Base-by-base conservation (phyloP, 2,329 filamentous ascomycete species). In the Botrytis pseudocinerea region DNA sequence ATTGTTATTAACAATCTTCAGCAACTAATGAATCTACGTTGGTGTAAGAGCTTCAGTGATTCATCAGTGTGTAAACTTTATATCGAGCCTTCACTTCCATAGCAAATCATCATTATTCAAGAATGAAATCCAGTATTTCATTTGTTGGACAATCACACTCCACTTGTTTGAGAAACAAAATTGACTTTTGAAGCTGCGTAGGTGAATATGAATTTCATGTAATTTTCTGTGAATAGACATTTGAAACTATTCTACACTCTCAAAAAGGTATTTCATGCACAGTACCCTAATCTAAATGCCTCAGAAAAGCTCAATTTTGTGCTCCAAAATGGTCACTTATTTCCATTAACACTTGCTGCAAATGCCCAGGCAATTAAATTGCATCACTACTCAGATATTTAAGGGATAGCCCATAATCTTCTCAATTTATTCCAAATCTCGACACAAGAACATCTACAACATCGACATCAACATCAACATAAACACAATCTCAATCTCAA, bases 11-110 rank as follows among this genome's bases (percentile, higher is more conserved):
- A n/a, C 22, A 40, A 9, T n/a, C 35, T 5, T 25, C 0, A 40
- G 9, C 5, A 10, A n/a, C 1, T 40, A 10, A 4, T 10, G 9
- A 35, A 22, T 22, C 1, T 7, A 16, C 8, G 1, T 32, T 14
- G 28, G 16, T 32, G 8, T 25, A 25, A 1, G 25, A 18, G 1
- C 0, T 66, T 66, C 4, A 66, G 8, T 66, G 16, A 66, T 40
- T 66, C 22, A 28, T 66, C 22, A 28, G 38, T 4, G 1, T 38
- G 8, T 20, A 18, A 9, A 20, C 16, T 18, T 7, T 14, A 28
- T 28, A 1, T n/a, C 4, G 6, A 28, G 20, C 1, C 1, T 68
- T 54, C 2, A 4, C 0, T 12, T 40, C 18, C 0, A 54, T 40
- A 3, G 5, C 46, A 68, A 68, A 68, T 28, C 9, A 68, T 18